Conservation (phyloP, 176 grass and related monocot species). For the Oryza brachyantha region DNA sequence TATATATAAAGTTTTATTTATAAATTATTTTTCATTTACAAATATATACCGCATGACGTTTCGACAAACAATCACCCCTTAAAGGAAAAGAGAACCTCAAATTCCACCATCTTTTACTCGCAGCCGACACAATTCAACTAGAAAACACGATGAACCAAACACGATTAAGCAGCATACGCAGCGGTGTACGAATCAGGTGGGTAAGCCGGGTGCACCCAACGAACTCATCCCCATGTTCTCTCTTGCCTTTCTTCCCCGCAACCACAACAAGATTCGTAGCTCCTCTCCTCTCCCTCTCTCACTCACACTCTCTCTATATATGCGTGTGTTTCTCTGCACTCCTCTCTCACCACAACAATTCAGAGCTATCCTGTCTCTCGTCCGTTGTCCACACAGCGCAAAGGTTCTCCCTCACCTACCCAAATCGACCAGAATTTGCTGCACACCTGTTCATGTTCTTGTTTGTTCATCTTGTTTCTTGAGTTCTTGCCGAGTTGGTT, state of each 20-base stretch:
- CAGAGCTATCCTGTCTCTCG: slow-evolving; percentile 22
- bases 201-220: neutral
- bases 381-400: slow-evolving; percentile 19
- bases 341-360: slow-evolving; percentile 22
- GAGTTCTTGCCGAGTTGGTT: neutral
- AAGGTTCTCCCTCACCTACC: slow-evolving; percentile 51
- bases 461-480: neutral
- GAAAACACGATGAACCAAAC: neutral
- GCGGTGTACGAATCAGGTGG: neutral
- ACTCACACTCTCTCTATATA: slow-evolving; percentile 18
- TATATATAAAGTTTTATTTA: too few relatives aligned
- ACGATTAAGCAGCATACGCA: neutral
- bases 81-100: neutral
- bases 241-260: neutral
- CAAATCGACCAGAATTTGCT: slow-evolving; percentile 23
- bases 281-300: too few relatives aligned
- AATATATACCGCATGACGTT: too few relatives aligned
- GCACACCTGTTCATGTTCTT: neutral
- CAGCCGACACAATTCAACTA: neutral
- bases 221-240: neutral
- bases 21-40: too few relatives aligned
- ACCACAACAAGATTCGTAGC: neutral
- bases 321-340: neutral
- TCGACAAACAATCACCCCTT: too few relatives aligned
- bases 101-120: neutral